phyloP scores from a whole-genome alignment of 495 filamentous ascomycete species.

The Hypoxylon trugodes region DNA sequence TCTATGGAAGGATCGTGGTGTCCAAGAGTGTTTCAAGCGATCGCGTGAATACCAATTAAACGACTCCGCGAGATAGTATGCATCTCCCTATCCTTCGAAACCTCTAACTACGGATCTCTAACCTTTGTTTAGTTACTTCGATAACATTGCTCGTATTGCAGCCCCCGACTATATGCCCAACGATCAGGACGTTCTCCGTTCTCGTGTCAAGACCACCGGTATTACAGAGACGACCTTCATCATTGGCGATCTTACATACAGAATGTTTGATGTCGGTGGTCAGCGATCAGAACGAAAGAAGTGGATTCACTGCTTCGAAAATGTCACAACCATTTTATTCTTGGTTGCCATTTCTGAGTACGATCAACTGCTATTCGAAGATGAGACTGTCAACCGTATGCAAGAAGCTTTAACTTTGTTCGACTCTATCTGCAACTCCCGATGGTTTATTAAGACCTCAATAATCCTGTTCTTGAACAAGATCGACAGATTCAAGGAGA shows the following conservation, averaged over 20 bases:
- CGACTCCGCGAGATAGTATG: constrained; percentile 98
- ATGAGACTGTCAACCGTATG: constrained; percentile 97
- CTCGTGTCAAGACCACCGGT: constrained; percentile 98
- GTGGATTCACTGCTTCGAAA: constrained; percentile 99
- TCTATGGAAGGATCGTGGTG: constrained; percentile 93
- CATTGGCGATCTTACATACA: constrained; percentile 95
- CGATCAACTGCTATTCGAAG: constrained; percentile 97
- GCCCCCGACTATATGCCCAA: constrained; percentile 94
- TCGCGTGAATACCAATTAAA: constrained; percentile 97
- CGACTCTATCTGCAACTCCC: constrained; percentile 98
- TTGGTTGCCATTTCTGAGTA: constrained; percentile 99
- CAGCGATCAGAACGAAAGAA: constrained; percentile 99
- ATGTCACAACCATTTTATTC: constrained; percentile 98
- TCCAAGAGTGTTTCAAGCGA: constrained; percentile 94
- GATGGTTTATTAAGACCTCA: constrained; percentile 99
- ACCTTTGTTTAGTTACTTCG: constrained; percentile 81
- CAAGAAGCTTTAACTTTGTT: constrained; percentile 97
- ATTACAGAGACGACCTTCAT: constrained; percentile 99
- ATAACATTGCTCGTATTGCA: constrained; percentile 91
- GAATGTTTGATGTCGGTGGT: constrained; percentile 99
- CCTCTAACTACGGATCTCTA: constrained; percentile 35
- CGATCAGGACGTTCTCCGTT: constrained; percentile 96
- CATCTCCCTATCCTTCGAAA: constrained; percentile 32
- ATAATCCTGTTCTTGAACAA: constrained; percentile 99
- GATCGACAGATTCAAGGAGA: constrained; percentile 99